Evolutionary conservation across 2,329 filamentous ascomycete species (phyloP).

Genomic region (Sporothrix schenckii): DNA sequence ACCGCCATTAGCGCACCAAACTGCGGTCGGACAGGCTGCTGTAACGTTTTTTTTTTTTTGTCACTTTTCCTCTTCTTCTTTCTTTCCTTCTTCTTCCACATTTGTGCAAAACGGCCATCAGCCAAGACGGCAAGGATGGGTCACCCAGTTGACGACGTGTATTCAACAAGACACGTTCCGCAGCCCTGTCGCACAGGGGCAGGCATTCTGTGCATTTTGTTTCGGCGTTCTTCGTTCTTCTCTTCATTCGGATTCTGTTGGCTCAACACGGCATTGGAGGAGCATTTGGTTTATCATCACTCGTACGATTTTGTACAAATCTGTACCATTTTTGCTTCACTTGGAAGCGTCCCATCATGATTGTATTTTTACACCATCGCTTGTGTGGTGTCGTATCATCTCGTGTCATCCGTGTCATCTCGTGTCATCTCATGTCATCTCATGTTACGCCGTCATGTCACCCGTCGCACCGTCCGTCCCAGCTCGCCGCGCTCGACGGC

Average conservation of each 20-base stretch:
- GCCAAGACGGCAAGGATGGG: constrained; percentile 13
- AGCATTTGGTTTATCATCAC: constrained; percentile 22
- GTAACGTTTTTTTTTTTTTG: neutral
- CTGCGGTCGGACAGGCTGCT: too few species aligned
- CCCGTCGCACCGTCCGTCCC: constrained; percentile 51
- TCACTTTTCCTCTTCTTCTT: neutral
- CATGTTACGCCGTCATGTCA: constrained; percentile 42
- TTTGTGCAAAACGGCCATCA: neutral
- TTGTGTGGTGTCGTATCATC: too few species aligned
- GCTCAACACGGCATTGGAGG: constrained; percentile 37
- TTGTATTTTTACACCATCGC: too few species aligned
- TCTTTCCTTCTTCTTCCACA: neutral
- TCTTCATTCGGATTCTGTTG: constrained; percentile 33
- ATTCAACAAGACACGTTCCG: constrained; percentile 33
- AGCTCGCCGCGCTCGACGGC: constrained; percentile 55
- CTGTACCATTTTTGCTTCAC: neutral
- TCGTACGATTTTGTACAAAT: neutral
- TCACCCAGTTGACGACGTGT: constrained; percentile 25
- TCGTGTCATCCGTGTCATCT: too few species aligned
- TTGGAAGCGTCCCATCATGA: neutral
- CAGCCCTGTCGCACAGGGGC: neutral
- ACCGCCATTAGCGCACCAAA: constrained; percentile 42
- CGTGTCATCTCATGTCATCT: too few species aligned
- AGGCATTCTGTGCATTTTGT: constrained; percentile 8
- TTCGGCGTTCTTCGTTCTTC: constrained; percentile 21